These are phyloP conservation scores for Sporisorium iseilematis-ciliati DNA, from an alignment of 1,284 basidiomycete genomes.

Conservation along the genomic window DNA sequence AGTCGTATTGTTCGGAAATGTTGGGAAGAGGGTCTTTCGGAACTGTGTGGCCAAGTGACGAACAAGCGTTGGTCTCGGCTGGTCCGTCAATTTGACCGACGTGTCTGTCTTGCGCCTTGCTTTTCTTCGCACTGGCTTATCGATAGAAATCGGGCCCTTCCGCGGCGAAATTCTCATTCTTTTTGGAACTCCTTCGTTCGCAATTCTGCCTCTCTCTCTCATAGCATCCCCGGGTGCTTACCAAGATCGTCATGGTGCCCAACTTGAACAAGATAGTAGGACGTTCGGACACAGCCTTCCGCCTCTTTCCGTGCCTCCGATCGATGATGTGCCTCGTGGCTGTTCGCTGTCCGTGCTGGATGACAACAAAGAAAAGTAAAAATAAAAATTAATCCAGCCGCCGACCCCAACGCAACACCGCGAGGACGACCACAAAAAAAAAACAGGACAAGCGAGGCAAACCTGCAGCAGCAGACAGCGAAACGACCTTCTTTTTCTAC, in stretches of 20 bases:
- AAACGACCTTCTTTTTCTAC: background rate
- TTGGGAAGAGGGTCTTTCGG: slow-evolving; percentile 36
- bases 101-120: no score
- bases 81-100: slow-evolving; percentile 30
- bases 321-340: slow-evolving; percentile 9
- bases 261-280: background rate
- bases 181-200: background rate
- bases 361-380: background rate
- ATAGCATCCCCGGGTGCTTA: no score
- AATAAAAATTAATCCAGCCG: background rate
- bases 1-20: slow-evolving; percentile 19
- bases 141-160: slow-evolving; percentile 30
- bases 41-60: background rate
- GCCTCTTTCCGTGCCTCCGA: slow-evolving; percentile 15
- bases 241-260: no score
- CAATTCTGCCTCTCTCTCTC: no score
- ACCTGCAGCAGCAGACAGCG: slow-evolving; percentile 3
- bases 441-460: background rate
- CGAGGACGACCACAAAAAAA: background rate
- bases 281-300: slow-evolving; percentile 10
- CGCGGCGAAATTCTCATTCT: slow-evolving; percentile 14
- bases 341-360: background rate
- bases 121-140: slow-evolving; percentile 15
- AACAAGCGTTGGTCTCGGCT: background rate
- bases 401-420: slow-evolving; percentile 6